Base-by-base conservation (phyloP, 148 eudicot species). In the Persicaria maculosa region DNA sequence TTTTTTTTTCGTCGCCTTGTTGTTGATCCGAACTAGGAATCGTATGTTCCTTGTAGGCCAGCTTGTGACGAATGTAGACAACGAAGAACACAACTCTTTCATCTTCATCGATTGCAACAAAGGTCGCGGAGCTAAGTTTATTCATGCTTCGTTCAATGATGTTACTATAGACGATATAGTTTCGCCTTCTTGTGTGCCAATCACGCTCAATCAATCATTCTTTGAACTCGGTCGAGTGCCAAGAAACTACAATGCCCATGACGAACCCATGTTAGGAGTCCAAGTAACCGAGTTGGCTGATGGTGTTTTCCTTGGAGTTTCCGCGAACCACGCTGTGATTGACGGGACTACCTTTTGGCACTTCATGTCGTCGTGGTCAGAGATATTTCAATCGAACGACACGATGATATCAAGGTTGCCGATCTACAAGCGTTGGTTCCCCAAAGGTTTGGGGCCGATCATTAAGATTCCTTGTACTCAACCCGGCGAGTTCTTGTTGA, bases 281-380 rank as follows among this genome's bases (percentile, higher is more conserved):
- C 47, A 68, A 40, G 44, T 68, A 0, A 73, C 75, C 6, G 75
- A 73, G 46, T 14, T 72, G 14, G 14, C 19, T 3, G 59, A 71
- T 45, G 73, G 73, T 0, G 12, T 71, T 7, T 71, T 71, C 52
- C 7, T 71, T 9, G 73, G 73, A 2, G 5, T 43, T 10, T 44
- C 73, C 6, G 17, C 17, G 8, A 46, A 71, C 52, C 73, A 71
- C 6, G 11, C 19, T 4, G 17, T 6, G 7, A 31, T 19, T 6
- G 80, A 78, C 22, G 80, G 72, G 2, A 9, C 59, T 1, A 73
- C 80, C 4, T 73, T 11, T 31, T 78, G 76, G 72, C 80, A 78
- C 64, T 73, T 78, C 72, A 59, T 72, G 59, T 45, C 12, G 16
- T 9, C 48, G 15, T 78, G 76, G 72, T 36, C 76, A 4, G 80